Conservation (phyloP, 257 asterid genomes). For the Nyctanthes arbortristis region DNA sequence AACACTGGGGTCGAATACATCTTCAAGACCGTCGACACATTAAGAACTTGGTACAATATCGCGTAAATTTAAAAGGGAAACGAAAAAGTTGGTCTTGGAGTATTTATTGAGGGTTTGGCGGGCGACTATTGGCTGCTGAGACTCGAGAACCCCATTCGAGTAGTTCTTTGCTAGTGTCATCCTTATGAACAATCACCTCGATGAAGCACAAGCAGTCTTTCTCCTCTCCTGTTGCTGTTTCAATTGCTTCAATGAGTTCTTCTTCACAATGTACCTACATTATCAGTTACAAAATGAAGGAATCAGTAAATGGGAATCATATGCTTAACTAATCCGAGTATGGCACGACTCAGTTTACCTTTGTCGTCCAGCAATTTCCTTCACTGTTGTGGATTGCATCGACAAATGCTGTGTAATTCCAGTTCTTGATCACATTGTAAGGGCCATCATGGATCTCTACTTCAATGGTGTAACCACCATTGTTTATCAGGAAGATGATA, state of each 20-base stretch:
- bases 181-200: constrained; percentile 65
- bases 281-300: no score
- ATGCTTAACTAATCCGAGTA: not conserved
- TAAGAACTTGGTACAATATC: no score
- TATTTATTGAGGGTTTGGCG: constrained; percentile 67
- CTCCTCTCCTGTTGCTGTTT: constrained; percentile 48
- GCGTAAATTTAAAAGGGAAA: no score
- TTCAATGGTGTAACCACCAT: no score
- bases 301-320: not conserved
- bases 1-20: no score
- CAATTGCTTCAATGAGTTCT: constrained; percentile 54
- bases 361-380: constrained; percentile 72
- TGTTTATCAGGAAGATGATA: constrained; percentile 71
- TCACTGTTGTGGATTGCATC: constrained; percentile 66
- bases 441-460: no score
- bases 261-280: constrained; percentile 57
- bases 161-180: constrained; percentile 74
- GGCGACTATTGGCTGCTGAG: constrained; percentile 64
- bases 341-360: constrained; percentile 35
- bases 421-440: no score
- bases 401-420: no score
- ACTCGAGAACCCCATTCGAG: constrained; percentile 90
- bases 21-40: no score
- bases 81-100: no score
- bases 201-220: constrained; percentile 65